A percentile compares a stretch with the other conserved stretches of the same genome.
These are phyloP conservation scores for Ophiosphaerella narmari DNA, from an alignment of 2,329 filamentous ascomycete genomes.

Conservation along the genomic window DNA sequence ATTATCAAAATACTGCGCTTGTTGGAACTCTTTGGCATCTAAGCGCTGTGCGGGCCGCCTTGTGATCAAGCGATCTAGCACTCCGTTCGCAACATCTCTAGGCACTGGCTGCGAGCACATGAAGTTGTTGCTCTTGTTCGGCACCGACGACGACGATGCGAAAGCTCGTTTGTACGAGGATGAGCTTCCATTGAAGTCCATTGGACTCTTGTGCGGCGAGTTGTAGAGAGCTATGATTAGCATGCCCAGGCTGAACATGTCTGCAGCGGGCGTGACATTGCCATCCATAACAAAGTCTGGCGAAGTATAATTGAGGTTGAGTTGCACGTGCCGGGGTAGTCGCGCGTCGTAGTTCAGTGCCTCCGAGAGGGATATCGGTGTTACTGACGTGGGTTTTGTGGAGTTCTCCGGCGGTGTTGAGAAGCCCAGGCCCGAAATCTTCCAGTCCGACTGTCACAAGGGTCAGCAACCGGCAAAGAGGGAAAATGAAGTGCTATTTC, in stretches of 20 bases:
- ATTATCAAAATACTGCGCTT: slow-evolving; percentile 96
- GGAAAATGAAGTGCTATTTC: slow-evolving; percentile 33
- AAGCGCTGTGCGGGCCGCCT: slow-evolving; percentile 84
- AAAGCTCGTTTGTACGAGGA: slow-evolving; percentile 87
- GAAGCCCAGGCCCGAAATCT: slow-evolving; percentile 92
- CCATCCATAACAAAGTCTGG: slow-evolving; percentile 94
- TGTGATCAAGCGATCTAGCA: slow-evolving; percentile 85
- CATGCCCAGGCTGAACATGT: slow-evolving; percentile 92
- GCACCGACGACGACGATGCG: slow-evolving; percentile 75
- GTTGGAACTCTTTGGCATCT: slow-evolving; percentile 87
- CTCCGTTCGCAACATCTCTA: slow-evolving; percentile 72
- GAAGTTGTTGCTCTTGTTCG: slow-evolving; percentile 81
- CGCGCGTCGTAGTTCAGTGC: slow-evolving; percentile 83
- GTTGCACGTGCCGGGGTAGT: slow-evolving; percentile 79
- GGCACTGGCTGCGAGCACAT: slow-evolving; percentile 79
- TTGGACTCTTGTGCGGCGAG: slow-evolving; percentile 84
- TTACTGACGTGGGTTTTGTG: slow-evolving; percentile 73
- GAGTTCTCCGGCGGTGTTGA: slow-evolving; percentile 79
- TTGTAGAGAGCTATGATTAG: slow-evolving; percentile 91
- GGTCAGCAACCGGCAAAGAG: slow-evolving; percentile 30
- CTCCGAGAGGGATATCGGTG: slow-evolving; percentile 81
- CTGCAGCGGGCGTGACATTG: slow-evolving; percentile 79
- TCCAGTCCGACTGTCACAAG: slow-evolving; percentile 81
- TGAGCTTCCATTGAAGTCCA: slow-evolving; percentile 79
- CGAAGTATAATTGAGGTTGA: slow-evolving; percentile 91